phyloP scores from a whole-genome alignment of 2,329 filamentous ascomycete genomes.

The Mycogone perniciosa region DNA sequence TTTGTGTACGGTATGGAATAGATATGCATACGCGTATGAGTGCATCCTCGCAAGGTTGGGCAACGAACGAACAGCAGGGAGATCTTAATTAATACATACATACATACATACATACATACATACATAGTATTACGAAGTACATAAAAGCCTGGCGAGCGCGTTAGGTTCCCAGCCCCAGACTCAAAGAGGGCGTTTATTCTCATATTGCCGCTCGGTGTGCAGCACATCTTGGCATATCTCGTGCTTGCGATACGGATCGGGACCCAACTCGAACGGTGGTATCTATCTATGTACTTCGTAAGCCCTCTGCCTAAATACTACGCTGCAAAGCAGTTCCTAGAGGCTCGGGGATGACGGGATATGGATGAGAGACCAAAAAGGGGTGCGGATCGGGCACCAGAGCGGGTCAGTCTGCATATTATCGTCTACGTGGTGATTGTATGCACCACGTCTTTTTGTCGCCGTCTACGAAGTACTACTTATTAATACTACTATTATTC shows the following conservation, averaged over 20 bases:
- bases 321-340: not conserved
- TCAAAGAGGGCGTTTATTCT: too few species aligned
- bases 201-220: too few species aligned
- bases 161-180: too few species aligned
- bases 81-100: not conserved
- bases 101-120: not conserved
- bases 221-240: too few species aligned
- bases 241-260: too few species aligned
- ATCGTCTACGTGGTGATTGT: too few species aligned
- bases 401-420: not conserved
- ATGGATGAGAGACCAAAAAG: not conserved
- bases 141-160: too few species aligned
- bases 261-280: too few species aligned
- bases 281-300: too few species aligned
- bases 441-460: too few species aligned
- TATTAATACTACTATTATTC: not conserved
- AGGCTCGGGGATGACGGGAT: not conserved
- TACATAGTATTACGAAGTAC: not conserved
- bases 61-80: conserved; percentile 1
- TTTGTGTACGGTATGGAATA: conserved; percentile 3
- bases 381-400: not conserved
- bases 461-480: too few species aligned
- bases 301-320: not conserved
- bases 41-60: conserved; percentile 1
- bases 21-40: not conserved